Evolutionary conservation across 306 rosid species (phyloP).

Genomic region (Styphnolobium japonicum): DNA sequence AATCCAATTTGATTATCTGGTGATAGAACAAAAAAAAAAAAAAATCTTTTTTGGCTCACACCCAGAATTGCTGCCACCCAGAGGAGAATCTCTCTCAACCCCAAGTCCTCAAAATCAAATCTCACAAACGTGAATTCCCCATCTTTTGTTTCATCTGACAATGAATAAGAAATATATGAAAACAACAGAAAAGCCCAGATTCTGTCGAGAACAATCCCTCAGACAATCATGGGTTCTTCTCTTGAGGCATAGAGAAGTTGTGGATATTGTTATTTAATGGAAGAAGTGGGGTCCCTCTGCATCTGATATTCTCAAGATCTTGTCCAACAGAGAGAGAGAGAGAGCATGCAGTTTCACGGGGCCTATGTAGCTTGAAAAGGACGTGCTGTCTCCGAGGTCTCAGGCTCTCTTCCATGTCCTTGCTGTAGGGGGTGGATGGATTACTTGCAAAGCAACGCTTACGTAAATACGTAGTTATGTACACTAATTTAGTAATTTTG

Average conservation of each 20-base stretch:
- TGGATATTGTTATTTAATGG: background rate
- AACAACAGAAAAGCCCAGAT: background rate
- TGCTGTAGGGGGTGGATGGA: too few relatives aligned
- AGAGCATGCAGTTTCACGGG: background rate
- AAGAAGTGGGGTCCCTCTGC: slow-evolving; percentile 38
- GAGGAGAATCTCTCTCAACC: background rate
- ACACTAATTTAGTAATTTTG: too few relatives aligned
- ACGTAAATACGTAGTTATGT: too few relatives aligned
- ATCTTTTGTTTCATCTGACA: background rate
- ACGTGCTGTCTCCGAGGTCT: background rate
- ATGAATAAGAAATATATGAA: background rate
- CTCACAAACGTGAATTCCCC: background rate
- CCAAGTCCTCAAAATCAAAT: slow-evolving; percentile 17
- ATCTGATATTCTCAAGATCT: slow-evolving; percentile 43
- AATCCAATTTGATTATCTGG: slow-evolving; percentile 7
- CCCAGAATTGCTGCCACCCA: slow-evolving; percentile 22
- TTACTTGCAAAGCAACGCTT: too few relatives aligned
- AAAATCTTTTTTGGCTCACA: slow-evolving; percentile 23
- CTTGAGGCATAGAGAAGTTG: background rate
- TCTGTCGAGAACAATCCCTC: background rate
- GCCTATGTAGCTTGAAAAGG: slow-evolving; percentile 6
- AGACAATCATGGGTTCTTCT: background rate
- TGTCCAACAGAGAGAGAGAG: slow-evolving; percentile 31
- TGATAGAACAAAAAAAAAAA: background rate
- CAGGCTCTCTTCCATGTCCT: too few relatives aligned